phyloP scores from a whole-genome alignment of 1,284 basidiomycete species.

The Puccinia coronata region DNA sequence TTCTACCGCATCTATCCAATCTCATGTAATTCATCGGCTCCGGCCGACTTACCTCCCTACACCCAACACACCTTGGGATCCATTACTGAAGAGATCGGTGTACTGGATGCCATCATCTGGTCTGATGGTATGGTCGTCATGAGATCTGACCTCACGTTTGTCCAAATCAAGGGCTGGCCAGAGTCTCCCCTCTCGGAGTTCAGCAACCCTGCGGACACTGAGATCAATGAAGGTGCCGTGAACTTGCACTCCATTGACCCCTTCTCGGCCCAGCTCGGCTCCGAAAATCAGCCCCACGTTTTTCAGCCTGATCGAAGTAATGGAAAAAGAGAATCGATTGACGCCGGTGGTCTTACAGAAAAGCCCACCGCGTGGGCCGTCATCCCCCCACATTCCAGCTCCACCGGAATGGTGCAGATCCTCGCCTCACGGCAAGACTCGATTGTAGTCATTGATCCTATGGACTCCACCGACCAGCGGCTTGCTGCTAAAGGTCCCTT shows the following conservation, averaged over 20 bases:
- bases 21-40: conserved; percentile 52
- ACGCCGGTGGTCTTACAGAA: conserved; percentile 29
- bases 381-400: conserved; percentile 28
- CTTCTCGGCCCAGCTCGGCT: conserved; percentile 1
- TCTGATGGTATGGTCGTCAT: conserved; percentile 83
- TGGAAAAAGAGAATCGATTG: conserved; percentile 50
- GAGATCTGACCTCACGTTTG: conserved; percentile 72
- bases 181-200: conserved; percentile 24
- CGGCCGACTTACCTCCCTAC: conserved; percentile 69
- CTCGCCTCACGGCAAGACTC: conserved; percentile 7
- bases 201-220: background rate
- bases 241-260: background rate
- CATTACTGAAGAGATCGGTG: conserved; percentile 76
- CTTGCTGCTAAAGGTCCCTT: conserved; percentile 85
- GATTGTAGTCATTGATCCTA: conserved; percentile 15
- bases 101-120: conserved; percentile 80
- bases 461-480: conserved; percentile 56
- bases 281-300: conserved; percentile 22
- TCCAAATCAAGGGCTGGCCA: conserved; percentile 64
- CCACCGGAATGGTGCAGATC: conserved; percentile 22
- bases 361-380: conserved; percentile 40
- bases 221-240: background rate
- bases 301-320: conserved; percentile 22
- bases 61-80: conserved; percentile 78
- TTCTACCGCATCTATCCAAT: conserved; percentile 86